Base-by-base conservation (phyloP, 495 filamentous ascomycete species). In the Hypoxylon fuscum region DNA sequence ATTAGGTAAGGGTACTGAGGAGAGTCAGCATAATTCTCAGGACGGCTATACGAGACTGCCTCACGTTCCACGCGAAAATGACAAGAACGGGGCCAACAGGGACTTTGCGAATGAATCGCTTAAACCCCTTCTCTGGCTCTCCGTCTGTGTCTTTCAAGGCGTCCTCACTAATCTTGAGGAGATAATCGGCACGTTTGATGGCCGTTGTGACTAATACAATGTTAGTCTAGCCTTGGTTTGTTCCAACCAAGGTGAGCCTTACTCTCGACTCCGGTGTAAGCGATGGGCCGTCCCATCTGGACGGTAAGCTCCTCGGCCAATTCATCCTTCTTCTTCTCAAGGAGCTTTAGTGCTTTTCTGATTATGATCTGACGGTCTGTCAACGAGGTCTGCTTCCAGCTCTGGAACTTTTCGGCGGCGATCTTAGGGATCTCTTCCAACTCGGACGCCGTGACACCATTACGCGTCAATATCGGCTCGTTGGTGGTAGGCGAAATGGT, bases 1-100 rank as follows among this genome's bases (percentile, higher is more conserved):
- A 93, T 94, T 41, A 97, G 79, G 68, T 96, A 97, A 10, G 93
- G 93, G 69, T 97, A 97, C 92, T 96, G 68, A 17, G 10, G 29
- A 40, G 34, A 35, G 49, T 60, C 11, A 55, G 62, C 3, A 22
- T 11, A 0, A 15, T 48, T 59, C 46, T 20, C 47, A 15, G 38
- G 15, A 42, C 4, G 21, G 23, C 6, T 35, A 10, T 40, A 25
- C 17, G 22, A 38, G 38, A 38, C 34, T 48, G 15, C 81, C 89
- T 74, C 75, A 93, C 92, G 73, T 97, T 97, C 93, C 93, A 97
- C 10, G 93, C 90, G 76, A 97, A 97, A 53, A 97, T 84, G 64
- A 96, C 83, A 49, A 97, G 78, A 22, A 91, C 88, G 5, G 91
- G 89, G 5, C 93, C 93, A 31, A 97, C 81, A 1, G 93, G 90